phyloP scores from a whole-genome alignment of 1,139 yeast genomes.

The Schwanniomyces etchellsii region DNA sequence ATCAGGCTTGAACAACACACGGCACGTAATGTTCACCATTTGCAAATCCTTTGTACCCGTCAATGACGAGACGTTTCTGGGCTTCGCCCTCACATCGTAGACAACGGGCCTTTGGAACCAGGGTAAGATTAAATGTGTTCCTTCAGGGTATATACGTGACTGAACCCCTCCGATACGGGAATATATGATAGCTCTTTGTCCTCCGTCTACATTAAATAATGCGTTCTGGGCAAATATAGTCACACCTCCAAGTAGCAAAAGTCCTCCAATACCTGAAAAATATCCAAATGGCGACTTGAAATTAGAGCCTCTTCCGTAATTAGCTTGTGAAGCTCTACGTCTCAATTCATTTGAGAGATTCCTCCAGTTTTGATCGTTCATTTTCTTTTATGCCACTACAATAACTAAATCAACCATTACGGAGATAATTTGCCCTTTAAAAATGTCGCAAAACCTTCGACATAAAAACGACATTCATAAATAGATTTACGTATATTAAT shows the following conservation, averaged over 20 bases:
- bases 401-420: not conserved
- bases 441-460: conserved; percentile 4
- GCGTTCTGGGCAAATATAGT: conserved; percentile 66
- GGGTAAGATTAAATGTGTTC: conserved; percentile 91
- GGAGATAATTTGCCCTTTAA: conserved; percentile 3
- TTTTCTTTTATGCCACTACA: conserved; percentile 8
- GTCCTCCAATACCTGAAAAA: conserved; percentile 76
- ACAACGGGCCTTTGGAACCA: conserved; percentile 93
- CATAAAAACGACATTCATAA: too few species aligned
- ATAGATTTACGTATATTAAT: not conserved
- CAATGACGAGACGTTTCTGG: conserved; percentile 93
- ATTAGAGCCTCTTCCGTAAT: conserved; percentile 31
- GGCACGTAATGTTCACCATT: conserved; percentile 97
- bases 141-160: conserved; percentile 83
- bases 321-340: conserved; percentile 41
- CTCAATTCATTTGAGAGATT: conserved; percentile 61
- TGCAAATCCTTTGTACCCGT: conserved; percentile 98
- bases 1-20: conserved; percentile 91
- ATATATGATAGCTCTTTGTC: conserved; percentile 94
- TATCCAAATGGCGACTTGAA: conserved; percentile 54
- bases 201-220: conserved; percentile 96
- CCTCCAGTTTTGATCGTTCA: conserved; percentile 62
- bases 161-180: conserved; percentile 85
- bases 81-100: conserved; percentile 95
- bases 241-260: conserved; percentile 68